A percentile compares a stretch with the other conserved stretches of the same genome.
phyloP scores from a whole-genome alignment of 2,329 filamentous ascomycete genomes.

The Nannizzia gypsea region DNA sequence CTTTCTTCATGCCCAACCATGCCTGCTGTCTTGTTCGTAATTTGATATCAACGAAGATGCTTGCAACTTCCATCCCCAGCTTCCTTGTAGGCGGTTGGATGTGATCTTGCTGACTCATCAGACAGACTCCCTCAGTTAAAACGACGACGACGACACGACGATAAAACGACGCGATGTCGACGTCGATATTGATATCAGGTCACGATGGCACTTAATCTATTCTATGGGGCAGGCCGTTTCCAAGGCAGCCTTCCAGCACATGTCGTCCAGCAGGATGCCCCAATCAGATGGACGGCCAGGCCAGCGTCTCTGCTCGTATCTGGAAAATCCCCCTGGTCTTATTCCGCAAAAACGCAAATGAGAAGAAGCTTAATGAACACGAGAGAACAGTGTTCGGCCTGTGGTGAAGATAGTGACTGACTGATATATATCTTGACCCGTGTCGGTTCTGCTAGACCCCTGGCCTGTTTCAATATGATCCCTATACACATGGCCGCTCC shows the following conservation, averaged over 20 bases:
- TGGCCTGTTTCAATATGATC: conserved; percentile 3
- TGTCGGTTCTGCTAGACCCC: neutral
- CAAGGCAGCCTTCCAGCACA: neutral
- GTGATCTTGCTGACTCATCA: neutral
- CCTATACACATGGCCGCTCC: neutral
- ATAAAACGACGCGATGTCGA: no score
- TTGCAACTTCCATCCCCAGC: neutral
- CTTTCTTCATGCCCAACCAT: neutral
- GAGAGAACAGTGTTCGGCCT: neutral
- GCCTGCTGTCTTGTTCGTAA: neutral
- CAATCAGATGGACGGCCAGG: neutral
- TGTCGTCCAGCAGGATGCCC: neutral
- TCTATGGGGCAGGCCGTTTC: neutral
- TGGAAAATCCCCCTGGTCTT: conserved; percentile 1
- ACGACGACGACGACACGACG: neutral
- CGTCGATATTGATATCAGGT: no score
- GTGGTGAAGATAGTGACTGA: neutral
- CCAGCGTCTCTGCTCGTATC: conserved; percentile 1
- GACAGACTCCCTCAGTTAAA: neutral
- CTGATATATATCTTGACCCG: neutral
- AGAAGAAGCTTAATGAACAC: conserved; percentile 4
- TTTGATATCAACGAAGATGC: neutral
- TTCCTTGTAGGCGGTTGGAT: neutral
- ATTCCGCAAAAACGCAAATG: neutral
- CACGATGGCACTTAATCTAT: neutral